Evolutionary conservation across 2,329 filamentous ascomycete species (phyloP).

Genomic region (Penicillium brasilianum): DNA sequence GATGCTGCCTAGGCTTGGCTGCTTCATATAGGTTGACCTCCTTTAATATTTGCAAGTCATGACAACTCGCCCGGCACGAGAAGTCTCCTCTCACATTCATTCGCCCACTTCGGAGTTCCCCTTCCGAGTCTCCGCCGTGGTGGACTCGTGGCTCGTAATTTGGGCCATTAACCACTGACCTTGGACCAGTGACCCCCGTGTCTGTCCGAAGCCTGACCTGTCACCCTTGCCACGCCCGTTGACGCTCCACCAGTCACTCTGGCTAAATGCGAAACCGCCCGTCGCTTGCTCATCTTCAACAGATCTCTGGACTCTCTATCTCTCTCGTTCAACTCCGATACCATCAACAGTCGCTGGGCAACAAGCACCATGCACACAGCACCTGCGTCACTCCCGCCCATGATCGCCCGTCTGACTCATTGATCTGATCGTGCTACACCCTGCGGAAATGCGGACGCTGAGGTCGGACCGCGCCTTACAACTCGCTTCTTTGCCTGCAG

Average conservation of each 20-base stretch:
- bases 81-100: not conserved
- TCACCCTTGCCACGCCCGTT: not conserved
- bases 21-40: not conserved
- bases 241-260: not conserved
- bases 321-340: not conserved
- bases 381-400: not conserved
- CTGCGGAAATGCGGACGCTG: slow-evolving; percentile 23
- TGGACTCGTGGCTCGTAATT: slow-evolving; percentile 1
- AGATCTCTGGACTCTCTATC: not conserved
- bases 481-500: slow-evolving; percentile 20
- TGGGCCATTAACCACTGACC: not conserved
- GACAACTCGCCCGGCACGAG: not conserved
- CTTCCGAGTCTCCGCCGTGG: not conserved
- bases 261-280: no score
- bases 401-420: slow-evolving; percentile 2
- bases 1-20: slow-evolving; percentile 19
- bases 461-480: slow-evolving; percentile 22
- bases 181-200: not conserved
- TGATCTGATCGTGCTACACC: slow-evolving; percentile 12
- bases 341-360: not conserved
- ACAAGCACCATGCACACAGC: not conserved
- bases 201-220: not conserved
- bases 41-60: no score
- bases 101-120: not conserved
- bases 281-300: not conserved